phyloP scores from a whole-genome alignment of 2,329 filamentous ascomycete species.

The Nigrospora sphaerica region DNA sequence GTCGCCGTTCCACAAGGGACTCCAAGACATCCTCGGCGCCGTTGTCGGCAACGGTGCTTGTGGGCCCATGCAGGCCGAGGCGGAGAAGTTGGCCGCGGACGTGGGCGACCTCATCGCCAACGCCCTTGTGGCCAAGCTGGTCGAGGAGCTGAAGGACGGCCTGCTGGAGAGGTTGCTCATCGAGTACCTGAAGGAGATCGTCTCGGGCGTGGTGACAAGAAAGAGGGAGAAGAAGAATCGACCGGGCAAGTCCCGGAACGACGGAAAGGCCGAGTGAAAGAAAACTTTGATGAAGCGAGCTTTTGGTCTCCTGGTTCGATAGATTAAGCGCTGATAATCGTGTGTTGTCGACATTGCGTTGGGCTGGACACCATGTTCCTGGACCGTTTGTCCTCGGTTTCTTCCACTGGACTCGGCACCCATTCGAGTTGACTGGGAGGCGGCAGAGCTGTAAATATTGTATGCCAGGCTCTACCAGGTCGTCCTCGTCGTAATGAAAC shows the following conservation, averaged over 20 bases:
- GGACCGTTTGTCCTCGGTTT: too few relatives aligned
- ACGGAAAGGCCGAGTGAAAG: constrained; percentile 2
- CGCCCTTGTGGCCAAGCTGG: constrained; percentile 1
- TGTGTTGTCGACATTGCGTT: too few relatives aligned
- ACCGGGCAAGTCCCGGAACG: not conserved
- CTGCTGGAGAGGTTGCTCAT: constrained; percentile 4
- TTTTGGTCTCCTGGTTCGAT: not conserved
- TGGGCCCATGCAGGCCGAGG: not conserved
- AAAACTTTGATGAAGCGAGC: constrained; percentile 2
- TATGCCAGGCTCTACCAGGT: too few relatives aligned
- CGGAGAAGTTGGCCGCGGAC: not conserved
- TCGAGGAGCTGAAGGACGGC: constrained; percentile 1
- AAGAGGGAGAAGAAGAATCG: not conserved
- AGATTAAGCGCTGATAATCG: too few relatives aligned
- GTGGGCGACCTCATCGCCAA: constrained; percentile 1
- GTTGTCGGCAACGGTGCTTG: constrained; percentile 1
- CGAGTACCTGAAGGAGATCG: constrained; percentile 2
- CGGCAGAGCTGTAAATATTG: too few relatives aligned
- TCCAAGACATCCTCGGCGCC: constrained; percentile 3
- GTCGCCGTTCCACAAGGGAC: not conserved
- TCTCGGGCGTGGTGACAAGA: not conserved
- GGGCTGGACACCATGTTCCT: too few relatives aligned
- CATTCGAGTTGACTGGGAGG: too few relatives aligned
- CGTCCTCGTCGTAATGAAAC: too few relatives aligned
- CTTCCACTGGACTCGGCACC: too few relatives aligned